Percentiles rank a stretch among this genome's conserved stretches.
phyloP scores from a whole-genome alignment of 768 basidiomycete species.

The Gyrodon lividus region DNA sequence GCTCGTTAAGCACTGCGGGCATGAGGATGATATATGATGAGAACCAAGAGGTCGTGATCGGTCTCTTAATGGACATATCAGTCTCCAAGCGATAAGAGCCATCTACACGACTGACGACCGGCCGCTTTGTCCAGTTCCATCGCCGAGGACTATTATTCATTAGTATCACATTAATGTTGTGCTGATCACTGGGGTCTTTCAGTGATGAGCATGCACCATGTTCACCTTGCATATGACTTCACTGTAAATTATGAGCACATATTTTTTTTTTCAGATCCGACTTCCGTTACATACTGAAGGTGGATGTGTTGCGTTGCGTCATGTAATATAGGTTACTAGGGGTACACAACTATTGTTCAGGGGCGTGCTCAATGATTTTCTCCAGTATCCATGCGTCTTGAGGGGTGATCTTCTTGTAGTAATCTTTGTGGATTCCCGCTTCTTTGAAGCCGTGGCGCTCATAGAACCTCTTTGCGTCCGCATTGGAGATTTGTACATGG shows the following conservation, averaged over 20 bases:
- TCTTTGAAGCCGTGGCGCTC: constrained; percentile 80
- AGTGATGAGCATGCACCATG: constrained; percentile 17
- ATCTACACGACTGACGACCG: constrained; percentile 21
- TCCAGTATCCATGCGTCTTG: constrained; percentile 88
- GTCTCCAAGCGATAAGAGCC: constrained; percentile 12
- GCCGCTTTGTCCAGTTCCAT: constrained; percentile 16
- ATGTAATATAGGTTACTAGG: constrained; percentile 26
- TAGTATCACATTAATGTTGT: constrained; percentile 22
- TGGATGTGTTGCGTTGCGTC: constrained; percentile 9
- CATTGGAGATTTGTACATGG: constrained; percentile 86
- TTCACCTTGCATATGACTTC: constrained; percentile 23
- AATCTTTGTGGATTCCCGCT: constrained; percentile 61
- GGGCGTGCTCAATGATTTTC: constrained; percentile 42
- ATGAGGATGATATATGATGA: constrained; percentile 49
- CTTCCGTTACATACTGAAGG: constrained; percentile 14
- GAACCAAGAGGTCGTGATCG: constrained; percentile 18
- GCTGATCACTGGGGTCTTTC: constrained; percentile 17
- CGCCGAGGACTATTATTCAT: constrained; percentile 17
- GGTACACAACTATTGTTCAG: constrained; percentile 23
- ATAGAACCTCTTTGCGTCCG: constrained; percentile 76
- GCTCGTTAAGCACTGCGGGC: constrained; percentile 80
- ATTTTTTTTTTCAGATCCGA: constrained; percentile 14
- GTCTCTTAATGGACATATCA: constrained; percentile 10
- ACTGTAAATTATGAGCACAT: constrained; percentile 29
- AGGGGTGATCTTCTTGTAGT: constrained; percentile 89